phyloP scores from a whole-genome alignment of 805 yeast genomes.

The Myxozyma nipponensis region DNA sequence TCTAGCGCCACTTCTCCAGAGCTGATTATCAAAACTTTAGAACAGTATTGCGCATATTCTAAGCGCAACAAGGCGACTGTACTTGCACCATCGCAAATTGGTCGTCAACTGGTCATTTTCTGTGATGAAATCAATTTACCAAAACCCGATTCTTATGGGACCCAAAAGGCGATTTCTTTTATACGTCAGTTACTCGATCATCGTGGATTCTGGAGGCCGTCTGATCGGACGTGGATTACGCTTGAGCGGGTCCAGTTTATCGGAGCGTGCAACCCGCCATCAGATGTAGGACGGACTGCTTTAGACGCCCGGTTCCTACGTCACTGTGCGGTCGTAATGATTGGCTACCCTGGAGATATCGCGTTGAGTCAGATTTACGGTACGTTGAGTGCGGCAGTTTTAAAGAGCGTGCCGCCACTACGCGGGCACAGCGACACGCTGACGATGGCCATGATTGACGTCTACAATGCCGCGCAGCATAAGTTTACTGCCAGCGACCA shows the following conservation, averaged over 20 bases:
- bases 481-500: slow-evolving; percentile 42
- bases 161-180: slow-evolving; percentile 67
- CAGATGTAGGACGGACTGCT: slow-evolving; percentile 66
- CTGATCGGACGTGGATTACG: slow-evolving; percentile 61
- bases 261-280: slow-evolving; percentile 94
- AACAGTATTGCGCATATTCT: slow-evolving; percentile 65
- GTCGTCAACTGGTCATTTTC: slow-evolving; percentile 74
- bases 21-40: slow-evolving; percentile 58
- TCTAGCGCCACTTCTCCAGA: slow-evolving; percentile 73
- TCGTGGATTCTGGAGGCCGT: slow-evolving; percentile 70
- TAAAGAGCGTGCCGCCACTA: slow-evolving; percentile 59
- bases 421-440: slow-evolving; percentile 51
- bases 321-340: slow-evolving; percentile 61
- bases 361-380: slow-evolving; percentile 68
- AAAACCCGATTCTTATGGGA: slow-evolving; percentile 61
- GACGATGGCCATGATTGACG: slow-evolving; percentile 62
- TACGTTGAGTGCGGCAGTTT: slow-evolving; percentile 52
- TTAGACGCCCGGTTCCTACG: slow-evolving; percentile 62
- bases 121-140: slow-evolving; percentile 93
- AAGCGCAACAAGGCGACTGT: slow-evolving; percentile 49
- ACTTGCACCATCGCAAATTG: slow-evolving; percentile 56
- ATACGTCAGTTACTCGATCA: slow-evolving; percentile 71
- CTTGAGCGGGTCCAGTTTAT: slow-evolving; percentile 69
- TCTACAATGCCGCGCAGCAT: slow-evolving; percentile 48
- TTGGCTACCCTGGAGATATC: slow-evolving; percentile 67